phyloP scores from a whole-genome alignment of 805 yeast genomes.

The Cyberlindnera petersonii region DNA sequence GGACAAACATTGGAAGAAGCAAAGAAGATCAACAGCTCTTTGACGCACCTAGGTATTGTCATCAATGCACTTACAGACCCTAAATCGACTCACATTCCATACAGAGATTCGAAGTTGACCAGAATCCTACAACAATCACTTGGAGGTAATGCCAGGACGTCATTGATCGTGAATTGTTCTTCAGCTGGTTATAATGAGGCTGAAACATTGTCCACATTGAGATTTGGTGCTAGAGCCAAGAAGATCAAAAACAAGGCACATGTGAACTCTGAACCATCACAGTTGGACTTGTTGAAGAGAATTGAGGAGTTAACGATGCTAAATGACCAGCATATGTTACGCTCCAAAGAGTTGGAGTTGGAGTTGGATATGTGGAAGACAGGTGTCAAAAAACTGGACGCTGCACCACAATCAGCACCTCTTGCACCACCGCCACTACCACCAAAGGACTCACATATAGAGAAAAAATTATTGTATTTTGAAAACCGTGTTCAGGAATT shows the following conservation, averaged over 20 bases:
- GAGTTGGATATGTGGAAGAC: constrained; percentile 26
- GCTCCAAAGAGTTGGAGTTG: constrained; percentile 16
- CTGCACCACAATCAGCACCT: not conserved
- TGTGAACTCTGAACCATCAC: constrained; percentile 40
- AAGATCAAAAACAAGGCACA: constrained; percentile 60
- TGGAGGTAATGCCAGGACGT: constrained; percentile 80
- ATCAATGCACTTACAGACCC: constrained; percentile 75
- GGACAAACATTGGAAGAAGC: constrained; percentile 80
- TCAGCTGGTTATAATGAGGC: constrained; percentile 50
- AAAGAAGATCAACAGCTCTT: constrained; percentile 74
- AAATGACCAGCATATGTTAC: constrained; percentile 18
- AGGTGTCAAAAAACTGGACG: constrained; percentile 15
- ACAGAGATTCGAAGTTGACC: constrained; percentile 75
- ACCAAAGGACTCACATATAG: constrained; percentile 5
- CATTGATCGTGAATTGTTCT: constrained; percentile 70
- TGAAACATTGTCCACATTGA: constrained; percentile 67
- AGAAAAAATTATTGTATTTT: constrained; percentile 4
- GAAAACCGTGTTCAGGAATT: constrained; percentile 17
- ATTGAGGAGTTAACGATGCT: constrained; percentile 20
- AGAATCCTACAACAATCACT: constrained; percentile 73
- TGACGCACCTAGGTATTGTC: constrained; percentile 75
- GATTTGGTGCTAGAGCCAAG: constrained; percentile 75
- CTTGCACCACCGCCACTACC: constrained; percentile 8
- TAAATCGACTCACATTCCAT: constrained; percentile 62
- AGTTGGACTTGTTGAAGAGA: constrained; percentile 20